These are phyloP conservation scores for Fusarium annulatum DNA, from an alignment of 2,329 filamentous ascomycete species.

Conservation along the genomic window DNA sequence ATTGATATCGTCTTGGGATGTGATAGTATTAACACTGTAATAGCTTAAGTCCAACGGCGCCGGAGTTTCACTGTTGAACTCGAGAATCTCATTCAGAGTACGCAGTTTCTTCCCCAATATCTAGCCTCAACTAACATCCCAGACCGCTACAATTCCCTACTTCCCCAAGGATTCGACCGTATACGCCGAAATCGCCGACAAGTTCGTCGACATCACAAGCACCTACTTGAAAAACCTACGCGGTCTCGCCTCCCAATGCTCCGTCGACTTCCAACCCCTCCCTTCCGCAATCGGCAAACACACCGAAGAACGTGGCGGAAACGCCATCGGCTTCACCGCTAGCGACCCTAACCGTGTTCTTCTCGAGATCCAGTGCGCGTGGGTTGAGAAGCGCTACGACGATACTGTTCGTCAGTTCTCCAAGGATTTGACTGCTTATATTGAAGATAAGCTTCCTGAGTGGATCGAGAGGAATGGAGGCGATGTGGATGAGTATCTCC, in stretches of 20 bases:
- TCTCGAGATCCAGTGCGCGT: slow-evolving; percentile 22
- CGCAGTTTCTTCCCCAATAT: not conserved
- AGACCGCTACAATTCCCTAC: slow-evolving; percentile 20
- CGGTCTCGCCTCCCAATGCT: slow-evolving; percentile 18
- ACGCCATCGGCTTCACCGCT: slow-evolving; percentile 10
- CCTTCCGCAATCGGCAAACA: slow-evolving; percentile 5
- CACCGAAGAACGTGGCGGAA: slow-evolving; percentile 6
- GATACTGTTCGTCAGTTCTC: slow-evolving; percentile 5
- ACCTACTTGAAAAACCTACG: slow-evolving; percentile 6
- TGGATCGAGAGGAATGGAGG: slow-evolving; percentile 3
- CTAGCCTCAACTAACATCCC: not conserved
- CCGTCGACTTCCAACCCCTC: slow-evolving; percentile 25
- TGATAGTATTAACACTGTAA: rapidly evolving
- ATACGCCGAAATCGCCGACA: slow-evolving; percentile 10
- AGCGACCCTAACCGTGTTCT: not conserved
- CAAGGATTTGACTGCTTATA: slow-evolving; percentile 4
- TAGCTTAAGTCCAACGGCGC: slow-evolving; percentile 13
- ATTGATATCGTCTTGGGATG: rapidly evolving
- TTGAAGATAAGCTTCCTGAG: slow-evolving; percentile 5
- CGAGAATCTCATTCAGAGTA: slow-evolving; percentile 20
- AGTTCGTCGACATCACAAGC: not conserved
- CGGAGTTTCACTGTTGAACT: slow-evolving; percentile 16
- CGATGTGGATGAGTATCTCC: not conserved
- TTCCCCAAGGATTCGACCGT: not conserved
- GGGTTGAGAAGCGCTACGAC: slow-evolving; percentile 5